Percentiles rank a stretch among this genome's conserved stretches.
Evolutionary conservation across 1,284 basidiomycete genomes (phyloP).

Genomic region (Abortiporus biennis): DNA sequence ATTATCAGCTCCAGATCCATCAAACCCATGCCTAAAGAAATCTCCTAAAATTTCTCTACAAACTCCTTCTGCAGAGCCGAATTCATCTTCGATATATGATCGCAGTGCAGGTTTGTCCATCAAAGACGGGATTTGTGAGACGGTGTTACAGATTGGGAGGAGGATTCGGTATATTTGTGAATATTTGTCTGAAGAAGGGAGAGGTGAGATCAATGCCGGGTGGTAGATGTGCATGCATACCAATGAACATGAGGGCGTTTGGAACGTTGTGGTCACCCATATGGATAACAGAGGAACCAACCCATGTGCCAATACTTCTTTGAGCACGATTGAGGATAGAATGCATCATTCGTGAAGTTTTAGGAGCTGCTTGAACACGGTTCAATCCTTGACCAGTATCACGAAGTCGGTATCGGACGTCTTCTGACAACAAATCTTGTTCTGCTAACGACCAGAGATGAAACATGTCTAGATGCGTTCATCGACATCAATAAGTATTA

Average conservation of each 20-base stretch:
- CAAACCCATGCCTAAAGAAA: slow-evolving; percentile 80
- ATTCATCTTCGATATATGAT: slow-evolving; percentile 76
- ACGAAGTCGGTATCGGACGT: slow-evolving; percentile 63
- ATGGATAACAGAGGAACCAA: slow-evolving; percentile 53
- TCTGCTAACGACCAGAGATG: slow-evolving; percentile 76
- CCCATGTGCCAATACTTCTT: slow-evolving; percentile 71
- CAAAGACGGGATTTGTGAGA: slow-evolving; percentile 63
- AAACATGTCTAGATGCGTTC: slow-evolving; percentile 74
- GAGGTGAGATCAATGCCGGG: neutral
- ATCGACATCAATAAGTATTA: slow-evolving; percentile 2
- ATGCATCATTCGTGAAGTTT: slow-evolving; percentile 82
- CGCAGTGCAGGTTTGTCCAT: slow-evolving; percentile 55
- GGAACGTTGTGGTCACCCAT: slow-evolving; percentile 84
- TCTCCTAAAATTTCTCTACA: slow-evolving; percentile 67
- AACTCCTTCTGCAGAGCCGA: slow-evolving; percentile 64
- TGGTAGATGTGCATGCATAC: slow-evolving; percentile 21
- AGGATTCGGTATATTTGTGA: slow-evolving; percentile 84
- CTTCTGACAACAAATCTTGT: slow-evolving; percentile 71
- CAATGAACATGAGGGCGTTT: slow-evolving; percentile 78
- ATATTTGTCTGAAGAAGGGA: slow-evolving; percentile 57
- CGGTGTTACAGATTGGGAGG: slow-evolving; percentile 73
- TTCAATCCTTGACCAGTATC: slow-evolving; percentile 83
- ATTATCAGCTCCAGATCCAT: slow-evolving; percentile 77
- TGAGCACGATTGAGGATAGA: slow-evolving; percentile 75
- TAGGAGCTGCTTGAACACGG: slow-evolving; percentile 76